Evolutionary conservation across 2,329 filamentous ascomycete genomes (phyloP).

Genomic region (Cercospora sp.): DNA sequence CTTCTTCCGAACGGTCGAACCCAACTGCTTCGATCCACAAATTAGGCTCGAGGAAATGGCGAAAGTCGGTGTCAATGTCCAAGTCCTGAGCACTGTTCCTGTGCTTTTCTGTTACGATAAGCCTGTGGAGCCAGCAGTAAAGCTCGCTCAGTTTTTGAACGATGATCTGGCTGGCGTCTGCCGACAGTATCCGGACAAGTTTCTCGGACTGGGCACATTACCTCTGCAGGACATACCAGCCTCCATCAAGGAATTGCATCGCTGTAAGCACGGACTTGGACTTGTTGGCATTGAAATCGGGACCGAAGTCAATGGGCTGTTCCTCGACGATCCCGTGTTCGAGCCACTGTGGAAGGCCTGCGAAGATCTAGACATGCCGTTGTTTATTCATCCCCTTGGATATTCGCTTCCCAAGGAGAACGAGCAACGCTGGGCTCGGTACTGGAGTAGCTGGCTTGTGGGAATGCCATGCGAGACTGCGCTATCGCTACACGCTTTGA

Average conservation of each 20-base stretch:
- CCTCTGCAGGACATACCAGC: conserved; percentile 16
- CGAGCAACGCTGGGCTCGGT: conserved; percentile 11
- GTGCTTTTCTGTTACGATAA: conserved; percentile 21
- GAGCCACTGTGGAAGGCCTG: conserved; percentile 17
- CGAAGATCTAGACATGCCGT: conserved; percentile 18
- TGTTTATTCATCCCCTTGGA: conserved; percentile 19
- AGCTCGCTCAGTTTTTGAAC: conserved; percentile 16
- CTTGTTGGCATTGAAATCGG: conserved; percentile 17
- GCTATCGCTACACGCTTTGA: conserved; percentile 15
- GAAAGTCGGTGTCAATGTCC: conserved; percentile 10
- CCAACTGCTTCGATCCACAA: conserved; percentile 19
- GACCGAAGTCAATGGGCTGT: conserved; percentile 10
- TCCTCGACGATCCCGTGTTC: conserved; percentile 11
- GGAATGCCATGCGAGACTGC: conserved; percentile 21
- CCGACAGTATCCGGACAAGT: conserved; percentile 6
- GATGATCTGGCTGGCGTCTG: conserved; percentile 16
- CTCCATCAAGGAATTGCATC: conserved; percentile 12
- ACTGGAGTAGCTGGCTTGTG: conserved; percentile 20
- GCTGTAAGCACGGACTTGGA: conserved; percentile 15
- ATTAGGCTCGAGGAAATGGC: conserved; percentile 17
- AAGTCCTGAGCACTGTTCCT: conserved; percentile 19
- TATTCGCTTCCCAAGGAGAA: conserved; percentile 17
- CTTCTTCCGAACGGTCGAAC: conserved; percentile 19
- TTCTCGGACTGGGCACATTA: conserved; percentile 17
- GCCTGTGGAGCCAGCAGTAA: conserved; percentile 10